phyloP scores from a whole-genome alignment of 164 flowering plant genomes.

The Magnolia sinica region DNA sequence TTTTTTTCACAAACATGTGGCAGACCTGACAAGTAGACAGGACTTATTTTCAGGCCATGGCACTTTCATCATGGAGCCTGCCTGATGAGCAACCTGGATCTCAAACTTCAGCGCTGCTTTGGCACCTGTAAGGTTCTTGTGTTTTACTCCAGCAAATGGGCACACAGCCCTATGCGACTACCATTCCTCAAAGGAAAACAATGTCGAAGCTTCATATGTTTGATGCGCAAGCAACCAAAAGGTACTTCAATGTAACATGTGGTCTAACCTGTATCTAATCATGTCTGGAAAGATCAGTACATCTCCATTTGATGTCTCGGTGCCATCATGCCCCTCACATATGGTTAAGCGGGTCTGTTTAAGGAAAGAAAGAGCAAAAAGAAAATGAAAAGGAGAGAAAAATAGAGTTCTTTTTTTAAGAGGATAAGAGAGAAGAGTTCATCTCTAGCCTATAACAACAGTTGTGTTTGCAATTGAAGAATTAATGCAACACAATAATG shows the following conservation, averaged over 20 bases:
- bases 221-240: no score
- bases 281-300: no score
- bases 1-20: no score
- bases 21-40: no score
- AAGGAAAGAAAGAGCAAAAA: not conserved
- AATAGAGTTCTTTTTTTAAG: not conserved
- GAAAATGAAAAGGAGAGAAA: not conserved
- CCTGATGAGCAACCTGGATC: not conserved
- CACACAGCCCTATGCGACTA: no score
- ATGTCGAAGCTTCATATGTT: no score
- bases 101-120: not conserved
- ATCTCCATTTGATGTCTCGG: constrained; percentile 40
- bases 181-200: constrained; percentile 64
- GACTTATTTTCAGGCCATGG: not conserved
- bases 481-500: no score
- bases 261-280: no score
- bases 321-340: constrained; percentile 96
- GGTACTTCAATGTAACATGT: no score
- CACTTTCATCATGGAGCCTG: not conserved
- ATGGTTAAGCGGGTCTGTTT: constrained; percentile 79
- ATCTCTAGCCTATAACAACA: no score
- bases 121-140: not conserved
- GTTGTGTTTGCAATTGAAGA: no score
- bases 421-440: no score
- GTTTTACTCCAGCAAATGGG: constrained; percentile 30